Base-by-base conservation (phyloP, 2,329 filamentous ascomycete genomes). In the Scedosporium minutisporum region DNA sequence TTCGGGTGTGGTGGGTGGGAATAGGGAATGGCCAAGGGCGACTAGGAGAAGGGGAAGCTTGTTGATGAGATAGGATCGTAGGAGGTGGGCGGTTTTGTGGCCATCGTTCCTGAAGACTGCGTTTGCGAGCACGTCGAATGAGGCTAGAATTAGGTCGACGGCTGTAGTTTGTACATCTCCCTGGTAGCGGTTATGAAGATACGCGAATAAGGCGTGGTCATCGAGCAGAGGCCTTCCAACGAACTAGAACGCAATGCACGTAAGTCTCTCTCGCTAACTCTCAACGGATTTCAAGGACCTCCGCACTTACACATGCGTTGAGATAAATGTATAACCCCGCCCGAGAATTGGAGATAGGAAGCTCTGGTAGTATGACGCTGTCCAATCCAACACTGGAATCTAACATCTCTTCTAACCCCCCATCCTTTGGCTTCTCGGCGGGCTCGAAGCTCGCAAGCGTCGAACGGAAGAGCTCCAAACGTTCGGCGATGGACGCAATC, bases 51-150 rank as follows among this genome's bases (percentile, higher is more conserved):
- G 68, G 1, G 83, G 83, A 16, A 86, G 72, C 67, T 86, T 86
- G 73, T 86, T 86, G 67, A 96, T 88, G 25, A 99, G 80, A 71
- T 95, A 99, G 0, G 93, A 96, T 42, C 91, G 88, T 60, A 96
- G 81, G 18, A 93, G 76, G 64, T 92, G 87, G 63, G 90, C 89
- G 5, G 80, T 78, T 63, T 79, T 80, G 51, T 76, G 76, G 0
- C 78, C 78, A 65, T 85, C 82, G 53, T 80, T 82, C 5, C 81
- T 85, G 67, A 95, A 90, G 65, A 93, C 89, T 4, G 89, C 89
- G 69, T 96, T 96, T 42, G 92, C 90, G 16, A 99, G 79, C 4
- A 96, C 83, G 68, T 97, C 93, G 69, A 99, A 97, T 0, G 92
- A 87, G 1, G 92, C 91, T 9, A 93, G 83, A 51, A 97, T 89